phyloP scores from a whole-genome alignment of 352 stramenopile genomes.

The Pythium apleroticum region DNA sequence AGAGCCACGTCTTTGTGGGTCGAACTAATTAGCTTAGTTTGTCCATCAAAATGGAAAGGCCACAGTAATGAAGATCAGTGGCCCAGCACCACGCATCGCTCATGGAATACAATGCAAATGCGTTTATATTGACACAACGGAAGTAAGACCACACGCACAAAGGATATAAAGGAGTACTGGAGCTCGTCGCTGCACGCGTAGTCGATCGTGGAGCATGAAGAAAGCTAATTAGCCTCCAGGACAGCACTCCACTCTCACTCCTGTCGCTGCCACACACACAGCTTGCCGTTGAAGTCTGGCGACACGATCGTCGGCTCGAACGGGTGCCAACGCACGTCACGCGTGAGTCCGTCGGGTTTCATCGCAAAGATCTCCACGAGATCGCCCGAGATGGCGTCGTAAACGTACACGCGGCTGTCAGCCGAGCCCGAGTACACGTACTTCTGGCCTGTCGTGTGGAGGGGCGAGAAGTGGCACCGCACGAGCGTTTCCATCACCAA shows the following conservation, averaged over 20 bases:
- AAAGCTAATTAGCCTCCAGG: not conserved
- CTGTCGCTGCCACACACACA: slow-evolving; percentile 79
- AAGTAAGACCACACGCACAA: not conserved
- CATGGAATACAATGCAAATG: not conserved
- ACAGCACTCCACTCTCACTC: slow-evolving; percentile 24
- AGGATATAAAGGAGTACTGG: not conserved
- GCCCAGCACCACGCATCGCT: too few relatives aligned
- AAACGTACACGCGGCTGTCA: slow-evolving; percentile 82
- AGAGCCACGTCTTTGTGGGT: slow-evolving; percentile 5
- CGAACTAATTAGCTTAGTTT: slow-evolving; percentile 13
- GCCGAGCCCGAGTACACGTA: slow-evolving; percentile 86
- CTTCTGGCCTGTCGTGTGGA: slow-evolving; percentile 85
- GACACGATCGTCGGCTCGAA: slow-evolving; percentile 82
- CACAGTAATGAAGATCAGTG: too few relatives aligned
- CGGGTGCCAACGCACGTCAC: slow-evolving; percentile 83
- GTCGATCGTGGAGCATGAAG: not conserved
- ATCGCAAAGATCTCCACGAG: slow-evolving; percentile 80
- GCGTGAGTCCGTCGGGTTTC: slow-evolving; percentile 74
- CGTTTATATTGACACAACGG: not conserved
- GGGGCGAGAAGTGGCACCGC: slow-evolving; percentile 83
- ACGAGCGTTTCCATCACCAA: slow-evolving; percentile 83
- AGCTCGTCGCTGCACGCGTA: not conserved
- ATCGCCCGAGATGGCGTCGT: slow-evolving; percentile 69
- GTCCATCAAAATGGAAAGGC: not conserved
- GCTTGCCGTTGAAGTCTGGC: slow-evolving; percentile 84